phyloP scores from a whole-genome alignment of 441 rosid species.

The Codiaeum variegatum region DNA sequence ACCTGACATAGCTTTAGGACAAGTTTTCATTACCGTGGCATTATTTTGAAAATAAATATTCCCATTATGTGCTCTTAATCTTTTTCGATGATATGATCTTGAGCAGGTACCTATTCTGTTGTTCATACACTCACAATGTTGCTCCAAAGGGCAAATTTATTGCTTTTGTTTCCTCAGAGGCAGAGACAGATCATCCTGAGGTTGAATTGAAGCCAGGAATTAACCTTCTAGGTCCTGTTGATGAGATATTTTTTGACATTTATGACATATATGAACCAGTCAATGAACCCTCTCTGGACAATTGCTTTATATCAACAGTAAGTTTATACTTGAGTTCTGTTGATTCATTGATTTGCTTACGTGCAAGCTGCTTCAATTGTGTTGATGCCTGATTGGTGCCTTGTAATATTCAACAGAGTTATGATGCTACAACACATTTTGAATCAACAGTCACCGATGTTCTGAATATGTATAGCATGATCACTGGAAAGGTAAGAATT shows the following conservation, averaged over 20 bases:
- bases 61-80: not conserved
- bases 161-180: conserved; percentile 84
- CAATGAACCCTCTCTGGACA: conserved; percentile 71
- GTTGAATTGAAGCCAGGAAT: conserved; percentile 70
- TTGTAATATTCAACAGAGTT: conserved; percentile 51
- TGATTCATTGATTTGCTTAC: not conserved
- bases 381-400: conserved; percentile 7
- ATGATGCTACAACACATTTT: conserved; percentile 81
- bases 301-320: conserved; percentile 80
- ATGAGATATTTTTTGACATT: conserved; percentile 69
- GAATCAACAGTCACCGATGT: conserved; percentile 80
- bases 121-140: conserved; percentile 83
- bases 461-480: conserved; percentile 64
- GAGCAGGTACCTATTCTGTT: conserved; percentile 85
- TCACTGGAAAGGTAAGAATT: conserved; percentile 73
- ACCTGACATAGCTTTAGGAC: not conserved
- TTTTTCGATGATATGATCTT: conserved; percentile 2
- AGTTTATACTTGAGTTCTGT: conserved; percentile 22
- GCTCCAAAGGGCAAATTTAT: conserved; percentile 87
- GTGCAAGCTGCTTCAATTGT: not conserved
- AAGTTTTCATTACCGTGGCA: not conserved
- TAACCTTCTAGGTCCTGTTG: conserved; percentile 73
- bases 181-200: conserved; percentile 76
- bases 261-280: conserved; percentile 77
- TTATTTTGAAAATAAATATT: not conserved